Base-by-base conservation (phyloP, 106 monocot species). In the Triglochin maritima region DNA sequence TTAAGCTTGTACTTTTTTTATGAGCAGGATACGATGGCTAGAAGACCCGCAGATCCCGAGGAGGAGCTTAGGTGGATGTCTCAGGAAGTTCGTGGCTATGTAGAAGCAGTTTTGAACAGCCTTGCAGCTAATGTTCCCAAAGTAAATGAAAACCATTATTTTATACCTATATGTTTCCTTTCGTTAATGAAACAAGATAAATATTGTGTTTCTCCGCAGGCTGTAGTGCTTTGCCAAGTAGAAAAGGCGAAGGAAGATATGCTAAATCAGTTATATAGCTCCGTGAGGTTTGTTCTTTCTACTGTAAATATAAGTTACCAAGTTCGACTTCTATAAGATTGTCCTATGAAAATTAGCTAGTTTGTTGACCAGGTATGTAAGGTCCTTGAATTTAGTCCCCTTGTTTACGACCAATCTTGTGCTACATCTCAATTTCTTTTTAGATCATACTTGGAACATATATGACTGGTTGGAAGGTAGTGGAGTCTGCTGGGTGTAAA, bases 31-130 rank as follows among this genome's bases (percentile, higher is more conserved):
- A 78, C 85, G 17, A 79, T 95, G 90, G 62, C 79, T 11, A 85
- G 89, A 77, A 82, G 83, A 72, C 89, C 94, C 67, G 94, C 87
- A 60, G 94, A 94, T 86, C 94, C 89, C 15, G 90, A 94, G 71
- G 94, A 90, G 79, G 94, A 94, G 67, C 85, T 94, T 50, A 77
- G 89, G 81, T 95, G 95, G 95, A 95, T 95, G 95, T 85, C 95
- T 63, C 95, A 95, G 74, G 95, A 95, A 83, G 95, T 95, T 71
- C 90, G 95, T 73, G 95, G 95, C 59, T 95, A 95, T 70, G 95
- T 90, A n/a, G 95, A 95, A 77, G 95, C 95, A 66, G 95, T 95
- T 63, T 77, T 95, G 65, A 95, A 95, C 57, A 95, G 95, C 74
- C 90, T 95, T 73, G 95, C 95, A 62, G 95, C 95, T 47, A 95